Evolutionary conservation across 192 early-diverging fungal genomes (phyloP), one percentile per base, ranked within the genome.

Genomic region (Backusella tuberculispora): DNA sequence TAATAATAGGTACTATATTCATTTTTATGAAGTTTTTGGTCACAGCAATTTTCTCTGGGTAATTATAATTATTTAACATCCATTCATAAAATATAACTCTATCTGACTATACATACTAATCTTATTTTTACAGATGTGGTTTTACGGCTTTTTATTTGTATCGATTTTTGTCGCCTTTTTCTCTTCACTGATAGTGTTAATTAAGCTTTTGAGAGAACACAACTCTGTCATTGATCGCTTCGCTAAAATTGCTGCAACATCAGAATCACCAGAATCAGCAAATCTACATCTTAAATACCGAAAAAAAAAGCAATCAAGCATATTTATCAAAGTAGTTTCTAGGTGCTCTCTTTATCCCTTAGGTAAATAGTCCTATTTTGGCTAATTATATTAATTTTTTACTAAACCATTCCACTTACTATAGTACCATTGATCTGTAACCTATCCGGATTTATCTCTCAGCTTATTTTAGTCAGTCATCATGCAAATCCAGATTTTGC

Each of bases 361-460:
- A 13, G 53, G 53, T 60, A 60, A 24, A 24, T 60, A 24, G 12
- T 0, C 10, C 8, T 60, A 3, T 26, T 12, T 60, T 13, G 3
- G 7, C 10, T 60, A 24, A 12, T 60, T 60, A 12, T 60, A 26
- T 60, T 4, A 24, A 13, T 26, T 24, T 60, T 19, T 60, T 60
- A 60, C 19, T 24, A 3, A 26, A 3, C 10, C 24, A 24, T 26
- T 60, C 21, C 21, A 12, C 21, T 24, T 40, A 34, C 8, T 47
- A 34, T 47, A 69, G 68, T 69, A 7, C 68, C 68, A 34, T 69
- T 69, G 1, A 69, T 69, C 15, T 45, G 40, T 29, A 69, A 42
- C 46, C 34, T 69, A 15, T 69, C 12, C 10, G 68, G 68, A 2
- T 69, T 69, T n/a, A 12, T 69, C 7, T 46, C n/a, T 69, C 68